Evolutionary conservation across 306 rosid genomes (phyloP), one percentile per base, ranked within the genome.

Genomic region (Arachis hypogaea): DNA sequence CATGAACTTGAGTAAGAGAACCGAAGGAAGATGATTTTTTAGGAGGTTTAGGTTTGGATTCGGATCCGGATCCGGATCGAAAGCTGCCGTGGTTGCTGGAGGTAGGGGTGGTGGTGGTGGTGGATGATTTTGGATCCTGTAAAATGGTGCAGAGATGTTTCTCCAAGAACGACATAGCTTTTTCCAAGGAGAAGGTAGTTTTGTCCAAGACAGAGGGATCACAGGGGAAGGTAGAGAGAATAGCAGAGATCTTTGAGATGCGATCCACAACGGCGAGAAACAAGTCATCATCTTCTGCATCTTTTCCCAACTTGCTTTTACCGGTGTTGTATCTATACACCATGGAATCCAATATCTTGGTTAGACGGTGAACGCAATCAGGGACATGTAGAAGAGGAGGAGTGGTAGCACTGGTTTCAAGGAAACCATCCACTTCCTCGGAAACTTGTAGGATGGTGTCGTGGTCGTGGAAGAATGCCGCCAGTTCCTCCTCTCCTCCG

Each of bases 131-230:
- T 3, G 68, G 59, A 9, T 80, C 71, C 9, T 79, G 74, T 0
- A 90, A 72, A 52, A 87, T 86, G 42, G 38, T 14, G 3, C 85
- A 86, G 3, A 93, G 73, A 12, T 84, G 85, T 29, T 83, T 89
- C 10, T 86, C 95, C 45, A 93, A 64, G 1, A 87, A 45, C 41
- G 74, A 72, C 95, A 90, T 87, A 33, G 88, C 86, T 73, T 73
- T 80, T 46, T 93, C 95, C 0, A 84, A 63, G 63, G 69, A 77
- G 1, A 63, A 52, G 66, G 71, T 82, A 49, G 80, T 78, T 60
- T 81, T 71, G 51, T 88, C 86, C 9, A 78, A 77, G 3, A 64
- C 52, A 11, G 73, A 61, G 3, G 55, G 1, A 5, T 45, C 7
- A 46, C 8, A 49, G 10, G 85, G 74, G 29, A 56, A 59, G 16